phyloP scores from a whole-genome alignment of 2,329 filamentous ascomycete species.

The Rhinocladiella mackenziei region DNA sequence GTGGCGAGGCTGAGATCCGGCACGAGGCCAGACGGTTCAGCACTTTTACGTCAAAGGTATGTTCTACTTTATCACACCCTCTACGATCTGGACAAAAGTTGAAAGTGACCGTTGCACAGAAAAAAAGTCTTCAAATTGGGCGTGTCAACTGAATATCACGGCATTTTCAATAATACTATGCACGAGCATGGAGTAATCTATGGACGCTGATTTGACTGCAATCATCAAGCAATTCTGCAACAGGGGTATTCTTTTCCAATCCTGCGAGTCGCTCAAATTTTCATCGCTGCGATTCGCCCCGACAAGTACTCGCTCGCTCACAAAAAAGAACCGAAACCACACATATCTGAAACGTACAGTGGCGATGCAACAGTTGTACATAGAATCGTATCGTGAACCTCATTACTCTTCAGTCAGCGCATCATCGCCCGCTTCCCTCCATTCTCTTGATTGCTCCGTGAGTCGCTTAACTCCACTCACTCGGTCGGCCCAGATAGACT shows the following conservation, averaged over 20 bases:
- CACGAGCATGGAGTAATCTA: background rate
- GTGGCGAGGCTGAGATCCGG: too few species aligned
- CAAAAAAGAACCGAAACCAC: too few species aligned
- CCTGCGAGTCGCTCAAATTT: too few species aligned
- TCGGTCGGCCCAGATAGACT: constrained; percentile 81
- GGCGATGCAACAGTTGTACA: constrained; percentile 7
- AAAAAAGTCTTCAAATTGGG: too few species aligned
- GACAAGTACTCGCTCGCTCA: too few species aligned
- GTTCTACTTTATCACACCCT: too few species aligned
- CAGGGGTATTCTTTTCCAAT: background rate
- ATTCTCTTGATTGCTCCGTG: constrained; percentile 80
- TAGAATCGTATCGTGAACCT: constrained; percentile 18
- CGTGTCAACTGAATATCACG: background rate
- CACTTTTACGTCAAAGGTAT: too few species aligned
- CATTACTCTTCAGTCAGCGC: constrained; percentile 29
- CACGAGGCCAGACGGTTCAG: too few species aligned
- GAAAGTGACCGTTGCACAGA: background rate
- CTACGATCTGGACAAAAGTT: background rate
- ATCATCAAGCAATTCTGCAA: background rate
- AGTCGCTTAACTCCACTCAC: constrained; percentile 76
- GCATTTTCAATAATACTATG: background rate
- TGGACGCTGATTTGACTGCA: background rate
- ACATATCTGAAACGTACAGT: too few species aligned
- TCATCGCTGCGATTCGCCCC: too few species aligned
- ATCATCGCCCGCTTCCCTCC: constrained; percentile 81